Conservation (phyloP, 2,329 filamentous ascomycete species). For the Colletotrichum sp. region DNA sequence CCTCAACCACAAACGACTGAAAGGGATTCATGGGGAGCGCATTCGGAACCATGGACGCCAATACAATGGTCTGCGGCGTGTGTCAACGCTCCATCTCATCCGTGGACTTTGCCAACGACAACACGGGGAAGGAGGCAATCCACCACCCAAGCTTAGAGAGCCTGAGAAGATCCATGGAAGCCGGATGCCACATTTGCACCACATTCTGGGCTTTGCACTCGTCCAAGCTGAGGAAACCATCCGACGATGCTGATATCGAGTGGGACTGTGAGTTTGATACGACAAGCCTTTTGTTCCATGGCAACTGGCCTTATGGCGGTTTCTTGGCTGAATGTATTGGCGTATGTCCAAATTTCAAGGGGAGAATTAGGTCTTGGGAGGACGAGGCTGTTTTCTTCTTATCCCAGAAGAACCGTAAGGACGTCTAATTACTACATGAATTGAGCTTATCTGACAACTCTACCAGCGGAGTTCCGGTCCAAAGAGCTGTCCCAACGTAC, state of each 20-base stretch:
- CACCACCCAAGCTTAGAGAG: not conserved
- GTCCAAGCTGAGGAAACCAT: not conserved
- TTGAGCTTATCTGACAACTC: not conserved
- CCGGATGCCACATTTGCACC: not conserved
- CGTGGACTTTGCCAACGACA: not conserved
- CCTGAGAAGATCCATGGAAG: not conserved
- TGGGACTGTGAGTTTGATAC: not conserved
- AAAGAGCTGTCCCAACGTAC: not conserved
- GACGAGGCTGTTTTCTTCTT: not conserved
- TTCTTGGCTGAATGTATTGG: not conserved
- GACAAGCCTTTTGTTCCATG: not conserved
- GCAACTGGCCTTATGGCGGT: not conserved
- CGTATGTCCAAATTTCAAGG: not conserved
- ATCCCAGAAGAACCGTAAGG: not conserved
- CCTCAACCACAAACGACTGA: not conserved
- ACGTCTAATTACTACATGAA: too few species aligned
- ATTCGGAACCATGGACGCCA: not conserved
- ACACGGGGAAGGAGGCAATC: not conserved
- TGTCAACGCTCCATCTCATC: not conserved
- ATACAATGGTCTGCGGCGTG: not conserved
- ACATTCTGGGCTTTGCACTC: not conserved
- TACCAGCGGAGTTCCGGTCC: accelerated
- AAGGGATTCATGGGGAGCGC: not conserved
- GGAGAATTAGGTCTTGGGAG: not conserved
- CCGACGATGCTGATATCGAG: not conserved